These are phyloP conservation scores for Lichtheimia corymbifera DNA, from an alignment of 371 early-diverging fungal species.

Conservation along the genomic window DNA sequence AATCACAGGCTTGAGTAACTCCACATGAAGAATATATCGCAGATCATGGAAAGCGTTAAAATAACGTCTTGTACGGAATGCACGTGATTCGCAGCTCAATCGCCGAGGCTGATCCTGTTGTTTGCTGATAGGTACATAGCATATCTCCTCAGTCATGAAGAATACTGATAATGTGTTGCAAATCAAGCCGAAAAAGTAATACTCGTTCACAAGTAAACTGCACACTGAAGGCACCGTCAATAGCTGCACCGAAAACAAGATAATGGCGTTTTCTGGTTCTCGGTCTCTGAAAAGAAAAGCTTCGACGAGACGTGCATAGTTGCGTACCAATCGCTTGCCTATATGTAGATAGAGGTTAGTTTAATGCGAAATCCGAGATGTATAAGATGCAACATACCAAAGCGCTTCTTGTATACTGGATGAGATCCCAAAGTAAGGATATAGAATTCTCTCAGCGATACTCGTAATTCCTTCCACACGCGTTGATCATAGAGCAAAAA, in stretches of 20 bases:
- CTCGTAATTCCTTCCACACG: constrained; percentile 87
- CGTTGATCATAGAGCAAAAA: constrained; percentile 81
- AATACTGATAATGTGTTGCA: constrained; percentile 67
- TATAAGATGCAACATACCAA: constrained; percentile 50
- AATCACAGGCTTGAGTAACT: constrained; percentile 60
- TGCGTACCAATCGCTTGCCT: constrained; percentile 68
- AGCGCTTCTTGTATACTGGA: constrained; percentile 75
- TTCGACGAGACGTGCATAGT: constrained; percentile 75
- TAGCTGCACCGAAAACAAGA: constrained; percentile 89
- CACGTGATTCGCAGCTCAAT: constrained; percentile 78
- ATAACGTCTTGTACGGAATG: constrained; percentile 80
- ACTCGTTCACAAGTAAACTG: constrained; percentile 74
- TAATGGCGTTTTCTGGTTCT: constrained; percentile 86
- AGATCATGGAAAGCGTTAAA: constrained; percentile 88
- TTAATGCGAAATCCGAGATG: neutral
- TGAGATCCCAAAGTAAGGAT: constrained; percentile 77
- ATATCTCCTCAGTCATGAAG: constrained; percentile 61
- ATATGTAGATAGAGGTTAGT: neutral
- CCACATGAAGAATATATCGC: constrained; percentile 73
- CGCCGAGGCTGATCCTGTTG: constrained; percentile 46
- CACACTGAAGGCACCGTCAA: constrained; percentile 92
- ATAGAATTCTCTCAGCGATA: constrained; percentile 78
- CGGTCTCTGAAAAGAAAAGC: constrained; percentile 81
- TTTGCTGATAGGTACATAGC: constrained; percentile 34
- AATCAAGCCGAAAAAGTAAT: constrained; percentile 73